Evolutionary conservation across 1,284 basidiomycete species (phyloP).

Genomic region (Rhodofomes roseus): DNA sequence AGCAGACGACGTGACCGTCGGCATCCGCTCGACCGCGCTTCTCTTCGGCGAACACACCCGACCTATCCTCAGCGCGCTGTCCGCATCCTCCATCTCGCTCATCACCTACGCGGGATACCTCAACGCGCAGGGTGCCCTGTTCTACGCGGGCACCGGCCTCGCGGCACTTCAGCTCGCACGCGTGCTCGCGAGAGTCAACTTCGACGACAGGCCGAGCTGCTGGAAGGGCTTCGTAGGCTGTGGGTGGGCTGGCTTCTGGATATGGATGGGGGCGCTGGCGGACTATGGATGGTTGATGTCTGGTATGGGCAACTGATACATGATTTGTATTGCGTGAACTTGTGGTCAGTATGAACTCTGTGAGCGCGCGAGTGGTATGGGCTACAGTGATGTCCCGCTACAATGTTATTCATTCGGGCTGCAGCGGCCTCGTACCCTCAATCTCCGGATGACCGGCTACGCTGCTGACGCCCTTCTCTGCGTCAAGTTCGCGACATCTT

Average conservation of each 20-base stretch:
- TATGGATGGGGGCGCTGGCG: slow-evolving; percentile 79
- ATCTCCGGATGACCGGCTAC: background rate
- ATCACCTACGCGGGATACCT: slow-evolving; percentile 79
- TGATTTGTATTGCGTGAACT: too few relatives aligned
- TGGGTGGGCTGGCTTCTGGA: slow-evolving; percentile 84
- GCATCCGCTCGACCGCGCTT: slow-evolving; percentile 93
- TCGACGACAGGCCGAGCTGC: slow-evolving; percentile 80
- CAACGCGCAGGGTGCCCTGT: slow-evolving; percentile 73
- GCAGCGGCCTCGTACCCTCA: background rate
- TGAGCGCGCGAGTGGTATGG: too few relatives aligned
- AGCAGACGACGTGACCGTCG: slow-evolving; percentile 82
- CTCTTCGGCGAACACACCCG: slow-evolving; percentile 81
- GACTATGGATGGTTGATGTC: slow-evolving; percentile 60
- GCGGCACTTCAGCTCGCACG: slow-evolving; percentile 80
- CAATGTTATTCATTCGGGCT: background rate
- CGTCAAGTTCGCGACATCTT: slow-evolving; percentile 28
- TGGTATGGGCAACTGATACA: background rate
- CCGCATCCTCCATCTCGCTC: slow-evolving; percentile 70
- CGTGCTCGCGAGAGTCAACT: slow-evolving; percentile 77
- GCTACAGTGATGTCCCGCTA: background rate
- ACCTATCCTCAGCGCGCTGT: slow-evolving; percentile 75
- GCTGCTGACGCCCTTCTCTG: slow-evolving; percentile 1
- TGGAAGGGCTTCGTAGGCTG: slow-evolving; percentile 91
- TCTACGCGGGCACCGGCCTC: slow-evolving; percentile 76
- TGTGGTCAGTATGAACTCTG: background rate